These are phyloP conservation scores for Elongisporangium anandrum DNA, from an alignment of 352 stramenopile species.

Conservation along the genomic window DNA sequence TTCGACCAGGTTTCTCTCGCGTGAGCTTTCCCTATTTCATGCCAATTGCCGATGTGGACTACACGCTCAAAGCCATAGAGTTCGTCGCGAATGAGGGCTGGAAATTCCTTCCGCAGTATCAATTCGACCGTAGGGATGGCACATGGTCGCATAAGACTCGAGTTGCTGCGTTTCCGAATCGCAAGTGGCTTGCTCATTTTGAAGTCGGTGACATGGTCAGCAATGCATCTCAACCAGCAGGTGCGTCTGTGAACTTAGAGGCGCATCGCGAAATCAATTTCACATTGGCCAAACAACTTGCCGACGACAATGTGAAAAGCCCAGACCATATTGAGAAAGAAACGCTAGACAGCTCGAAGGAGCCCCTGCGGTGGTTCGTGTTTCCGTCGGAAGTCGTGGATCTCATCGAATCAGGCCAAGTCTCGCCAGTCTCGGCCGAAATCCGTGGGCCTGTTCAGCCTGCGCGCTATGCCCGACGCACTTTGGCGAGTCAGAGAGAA, in stretches of 20 bases:
- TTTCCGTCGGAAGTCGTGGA: neutral
- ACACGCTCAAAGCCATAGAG: neutral
- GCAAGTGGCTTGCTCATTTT: neutral
- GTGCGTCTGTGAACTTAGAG: neutral
- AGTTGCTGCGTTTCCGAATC: neutral
- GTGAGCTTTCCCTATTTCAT: constrained; percentile 88
- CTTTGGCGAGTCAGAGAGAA: neutral
- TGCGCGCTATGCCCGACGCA: neutral
- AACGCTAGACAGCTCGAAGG: neutral
- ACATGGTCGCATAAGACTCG: neutral
- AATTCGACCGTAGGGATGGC: neutral
- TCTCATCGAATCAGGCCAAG: neutral
- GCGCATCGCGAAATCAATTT: neutral
- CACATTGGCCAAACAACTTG: neutral
- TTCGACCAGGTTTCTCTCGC: constrained; percentile 91
- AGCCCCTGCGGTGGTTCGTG: neutral
- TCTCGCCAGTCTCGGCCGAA: neutral
- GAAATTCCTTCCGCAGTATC: neutral
- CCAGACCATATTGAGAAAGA: neutral
- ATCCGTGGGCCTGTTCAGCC: neutral
- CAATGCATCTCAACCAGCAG: too few relatives aligned
- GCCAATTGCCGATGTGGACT: constrained; percentile 59
- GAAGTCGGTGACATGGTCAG: too few relatives aligned
- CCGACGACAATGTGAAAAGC: neutral
- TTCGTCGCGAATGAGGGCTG: neutral